These are phyloP conservation scores for Medicago arabica DNA, from an alignment of 306 rosid genomes.

Conservation along the genomic window DNA sequence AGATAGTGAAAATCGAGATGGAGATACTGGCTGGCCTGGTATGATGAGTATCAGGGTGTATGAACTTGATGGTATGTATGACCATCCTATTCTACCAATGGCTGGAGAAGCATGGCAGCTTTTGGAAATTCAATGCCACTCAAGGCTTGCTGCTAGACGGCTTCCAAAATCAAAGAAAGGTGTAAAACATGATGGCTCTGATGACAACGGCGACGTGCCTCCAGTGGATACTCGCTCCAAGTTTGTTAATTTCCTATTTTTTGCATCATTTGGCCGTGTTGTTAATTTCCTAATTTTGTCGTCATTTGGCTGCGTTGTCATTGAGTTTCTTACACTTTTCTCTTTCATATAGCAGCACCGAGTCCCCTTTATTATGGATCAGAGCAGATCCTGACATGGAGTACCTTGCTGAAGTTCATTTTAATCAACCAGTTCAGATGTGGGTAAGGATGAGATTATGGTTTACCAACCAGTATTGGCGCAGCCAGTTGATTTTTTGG, in stretches of 20 bases:
- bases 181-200: conserved; percentile 87
- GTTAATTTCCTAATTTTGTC: conserved; percentile 10
- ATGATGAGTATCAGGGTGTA: conserved; percentile 97
- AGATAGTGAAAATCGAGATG: conserved; percentile 78
- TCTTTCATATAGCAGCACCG: conserved; percentile 61
- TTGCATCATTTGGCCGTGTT: conserved; percentile 9
- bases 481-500: conserved; percentile 6
- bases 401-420: conserved; percentile 90
- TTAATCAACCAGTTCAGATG: conserved; percentile 97
- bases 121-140: conserved; percentile 92
- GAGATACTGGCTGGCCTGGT: conserved; percentile 96
- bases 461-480: not conserved
- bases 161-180: conserved; percentile 89
- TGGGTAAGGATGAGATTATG: conserved; percentile 77
- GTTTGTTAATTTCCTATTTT: conserved; percentile 44
- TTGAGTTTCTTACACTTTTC: conserved; percentile 28
- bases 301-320: conserved; percentile 20
- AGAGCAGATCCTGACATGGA: conserved; percentile 99
- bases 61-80: conserved; percentile 97
- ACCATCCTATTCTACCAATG: conserved; percentile 97
- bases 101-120: conserved; percentile 93
- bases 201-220: conserved; percentile 86
- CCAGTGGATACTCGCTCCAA: conserved; percentile 81
- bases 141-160: conserved; percentile 92
- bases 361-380: conserved; percentile 94